Conservation (phyloP, 2,329 filamentous ascomycete species). For the Microthyrium microscopicum region DNA sequence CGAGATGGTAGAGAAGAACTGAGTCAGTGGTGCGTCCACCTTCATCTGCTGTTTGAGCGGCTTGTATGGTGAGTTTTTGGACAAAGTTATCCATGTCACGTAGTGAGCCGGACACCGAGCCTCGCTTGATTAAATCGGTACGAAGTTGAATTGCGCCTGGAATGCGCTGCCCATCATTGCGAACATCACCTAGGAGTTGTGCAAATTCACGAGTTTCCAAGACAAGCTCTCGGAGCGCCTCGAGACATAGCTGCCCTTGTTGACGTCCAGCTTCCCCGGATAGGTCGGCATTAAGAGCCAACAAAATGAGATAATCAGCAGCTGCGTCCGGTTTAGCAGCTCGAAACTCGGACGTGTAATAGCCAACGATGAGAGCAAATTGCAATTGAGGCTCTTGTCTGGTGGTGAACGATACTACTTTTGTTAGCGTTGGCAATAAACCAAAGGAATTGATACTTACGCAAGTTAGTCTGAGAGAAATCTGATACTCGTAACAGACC, state of each 20-base stretch:
- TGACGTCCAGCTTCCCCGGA: constrained; percentile 55
- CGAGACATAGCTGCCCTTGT: constrained; percentile 72
- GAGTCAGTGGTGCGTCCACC: constrained; percentile 87
- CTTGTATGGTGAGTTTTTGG: constrained; percentile 80
- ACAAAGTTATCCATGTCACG: constrained; percentile 70
- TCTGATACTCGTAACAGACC: constrained; percentile 77
- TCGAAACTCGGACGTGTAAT: constrained; percentile 92
- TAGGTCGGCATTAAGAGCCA: constrained; percentile 81
- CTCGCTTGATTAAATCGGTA: constrained; percentile 47
- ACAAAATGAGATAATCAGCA: constrained; percentile 80
- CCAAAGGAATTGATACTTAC: constrained; percentile 23
- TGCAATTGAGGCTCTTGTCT: constrained; percentile 68
- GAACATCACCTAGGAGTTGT: constrained; percentile 80
- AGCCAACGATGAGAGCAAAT: constrained; percentile 83
- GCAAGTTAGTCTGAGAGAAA: constrained; percentile 55
- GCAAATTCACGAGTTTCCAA: constrained; percentile 96
- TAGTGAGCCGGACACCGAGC: constrained; percentile 23
- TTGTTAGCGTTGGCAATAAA: constrained; percentile 7
- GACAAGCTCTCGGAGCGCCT: constrained; percentile 82
- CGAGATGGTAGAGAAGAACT: constrained; percentile 84
- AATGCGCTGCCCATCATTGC: constrained; percentile 68
- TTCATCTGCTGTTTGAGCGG: constrained; percentile 83
- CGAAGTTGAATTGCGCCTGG: constrained; percentile 78
- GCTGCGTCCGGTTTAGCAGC: constrained; percentile 77
- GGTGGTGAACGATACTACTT: constrained; percentile 38